Percentiles rank a stretch among this genome's conserved stretches.
phyloP scores from a whole-genome alignment of 257 asterid species.

The Handroanthus guayacan region DNA sequence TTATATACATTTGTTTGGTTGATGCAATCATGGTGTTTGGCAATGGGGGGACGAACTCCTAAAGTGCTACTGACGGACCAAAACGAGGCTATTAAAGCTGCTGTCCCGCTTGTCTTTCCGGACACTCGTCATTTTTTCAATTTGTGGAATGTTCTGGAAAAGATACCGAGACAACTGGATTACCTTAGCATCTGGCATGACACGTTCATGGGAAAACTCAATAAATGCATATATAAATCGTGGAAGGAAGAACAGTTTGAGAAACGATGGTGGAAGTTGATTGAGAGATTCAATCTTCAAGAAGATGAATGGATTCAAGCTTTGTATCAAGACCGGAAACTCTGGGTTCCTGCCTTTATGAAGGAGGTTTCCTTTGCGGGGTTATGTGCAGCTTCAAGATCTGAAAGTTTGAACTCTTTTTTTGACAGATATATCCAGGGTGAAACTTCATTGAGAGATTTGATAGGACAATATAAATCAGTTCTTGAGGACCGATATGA shows the following conservation, averaged over 20 bases:
- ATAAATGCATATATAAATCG: constrained; percentile 76
- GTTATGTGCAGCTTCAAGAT: constrained; percentile 70
- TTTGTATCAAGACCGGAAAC: constrained; percentile 71
- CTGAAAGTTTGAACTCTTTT: constrained; percentile 70
- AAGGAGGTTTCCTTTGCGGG: constrained; percentile 76
- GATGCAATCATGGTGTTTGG: constrained; percentile 82
- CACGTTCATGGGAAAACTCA: constrained; percentile 63
- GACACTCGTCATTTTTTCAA: constrained; percentile 64
- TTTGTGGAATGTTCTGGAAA: constrained; percentile 73
- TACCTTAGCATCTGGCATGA: constrained; percentile 75
- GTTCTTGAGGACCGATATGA: constrained; percentile 79
- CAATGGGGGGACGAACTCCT: constrained; percentile 87
- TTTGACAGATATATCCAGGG: constrained; percentile 69
- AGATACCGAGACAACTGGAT: constrained; percentile 70
- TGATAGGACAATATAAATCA: constrained; percentile 61
- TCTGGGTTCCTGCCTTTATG: constrained; percentile 81
- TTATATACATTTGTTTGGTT: constrained; percentile 79
- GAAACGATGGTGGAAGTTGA: constrained; percentile 89
- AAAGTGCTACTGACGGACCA: constrained; percentile 72
- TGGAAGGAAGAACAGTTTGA: constrained; percentile 74
- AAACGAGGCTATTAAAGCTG: constrained; percentile 72
- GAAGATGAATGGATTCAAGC: constrained; percentile 80
- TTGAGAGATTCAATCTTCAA: constrained; percentile 67
- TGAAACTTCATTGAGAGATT: constrained; percentile 73
- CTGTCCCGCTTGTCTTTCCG: constrained; percentile 60